Evolutionary conservation across 805 yeast genomes (phyloP).

Genomic region (Starmerella bacillaris): DNA sequence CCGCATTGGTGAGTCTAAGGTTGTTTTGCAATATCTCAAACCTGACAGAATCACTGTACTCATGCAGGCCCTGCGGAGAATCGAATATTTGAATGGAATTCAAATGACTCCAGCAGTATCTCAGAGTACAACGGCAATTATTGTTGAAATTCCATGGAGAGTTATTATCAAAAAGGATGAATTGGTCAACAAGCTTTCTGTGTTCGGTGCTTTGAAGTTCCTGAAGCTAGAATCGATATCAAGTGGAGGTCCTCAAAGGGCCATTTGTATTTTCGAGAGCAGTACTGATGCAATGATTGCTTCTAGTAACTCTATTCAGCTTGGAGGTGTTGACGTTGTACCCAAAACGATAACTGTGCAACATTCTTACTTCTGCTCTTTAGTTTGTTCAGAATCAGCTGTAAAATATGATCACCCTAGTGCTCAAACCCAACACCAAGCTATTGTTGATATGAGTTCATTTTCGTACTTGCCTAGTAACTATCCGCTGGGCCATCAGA

Average conservation of each 20-base stretch:
- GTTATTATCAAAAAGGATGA: not conserved
- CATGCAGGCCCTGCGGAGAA: not conserved
- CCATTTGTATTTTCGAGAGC: conserved; percentile 2
- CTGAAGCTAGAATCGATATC: not conserved
- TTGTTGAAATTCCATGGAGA: conserved; percentile 5
- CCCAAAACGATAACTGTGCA: no score
- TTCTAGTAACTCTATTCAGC: not conserved
- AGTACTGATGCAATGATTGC: conserved; percentile 1
- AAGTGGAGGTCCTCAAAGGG: not conserved
- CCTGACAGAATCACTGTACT: not conserved
- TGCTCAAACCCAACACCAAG: no score
- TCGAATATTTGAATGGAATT: not conserved
- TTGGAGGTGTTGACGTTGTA: not conserved
- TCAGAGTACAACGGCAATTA: not conserved
- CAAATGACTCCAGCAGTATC: not conserved
- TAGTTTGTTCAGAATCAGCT: no score
- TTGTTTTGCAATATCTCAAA: conserved; percentile 2
- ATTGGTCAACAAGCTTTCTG: not conserved
- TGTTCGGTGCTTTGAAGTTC: not conserved
- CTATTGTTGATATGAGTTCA: no score
- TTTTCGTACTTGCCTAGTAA: no score
- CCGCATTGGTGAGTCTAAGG: not conserved
- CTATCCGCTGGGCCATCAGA: no score
- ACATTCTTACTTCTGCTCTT: no score
- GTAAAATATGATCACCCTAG: no score